phyloP scores from a whole-genome alignment of 306 rosid genomes.

The Corylus americana region DNA sequence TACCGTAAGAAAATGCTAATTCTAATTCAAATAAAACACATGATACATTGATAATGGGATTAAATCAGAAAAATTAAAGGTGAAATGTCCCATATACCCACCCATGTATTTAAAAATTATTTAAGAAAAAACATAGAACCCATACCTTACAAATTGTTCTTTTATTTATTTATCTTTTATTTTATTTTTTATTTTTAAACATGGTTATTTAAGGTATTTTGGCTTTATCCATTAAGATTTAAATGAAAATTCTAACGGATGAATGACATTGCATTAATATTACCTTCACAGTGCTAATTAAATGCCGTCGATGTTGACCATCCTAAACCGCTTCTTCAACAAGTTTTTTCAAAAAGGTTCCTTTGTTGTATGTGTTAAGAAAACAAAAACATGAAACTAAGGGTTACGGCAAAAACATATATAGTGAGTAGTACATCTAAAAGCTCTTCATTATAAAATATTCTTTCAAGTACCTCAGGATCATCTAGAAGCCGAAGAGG shows the following conservation, averaged over 20 bases:
- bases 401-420: background rate
- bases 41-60: background rate
- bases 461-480: conserved; percentile 49
- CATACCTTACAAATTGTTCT: too few relatives aligned
- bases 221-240: too few relatives aligned
- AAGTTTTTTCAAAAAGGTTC: conserved; percentile 52
- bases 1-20: background rate
- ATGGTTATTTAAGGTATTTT: too few relatives aligned
- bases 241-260: too few relatives aligned
- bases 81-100: too few relatives aligned
- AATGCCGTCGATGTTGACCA: conserved; percentile 67
- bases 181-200: too few relatives aligned
- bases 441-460: background rate
- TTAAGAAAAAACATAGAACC: too few relatives aligned
- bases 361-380: conserved; percentile 36
- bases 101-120: too few relatives aligned
- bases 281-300: conserved; percentile 82
- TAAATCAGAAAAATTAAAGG: too few relatives aligned
- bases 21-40: background rate
- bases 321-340: conserved; percentile 81
- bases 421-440: background rate
- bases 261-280: too few relatives aligned
- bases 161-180: too few relatives aligned
- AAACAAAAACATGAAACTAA: background rate
- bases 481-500: conserved; percentile 67